Conservation (phyloP, 441 rosid species). For the Populus hybrid region DNA sequence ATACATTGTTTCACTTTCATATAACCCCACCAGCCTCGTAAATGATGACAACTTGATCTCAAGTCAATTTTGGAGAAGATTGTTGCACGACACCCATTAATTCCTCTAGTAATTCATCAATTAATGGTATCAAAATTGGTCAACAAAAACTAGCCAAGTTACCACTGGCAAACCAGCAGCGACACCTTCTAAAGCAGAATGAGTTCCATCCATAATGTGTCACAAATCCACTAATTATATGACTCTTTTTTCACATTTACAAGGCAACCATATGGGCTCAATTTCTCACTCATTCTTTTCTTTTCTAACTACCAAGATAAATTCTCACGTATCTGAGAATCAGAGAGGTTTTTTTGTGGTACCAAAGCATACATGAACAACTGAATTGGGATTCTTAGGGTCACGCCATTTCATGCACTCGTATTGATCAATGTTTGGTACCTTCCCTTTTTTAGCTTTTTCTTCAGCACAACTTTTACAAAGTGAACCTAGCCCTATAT, state of each 20-base stretch:
- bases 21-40: slow-evolving; percentile 7
- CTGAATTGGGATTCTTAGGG: not conserved
- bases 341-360: too few relatives aligned
- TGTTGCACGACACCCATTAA: slow-evolving; percentile 21
- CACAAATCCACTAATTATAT: slow-evolving; percentile 7
- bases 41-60: too few relatives aligned
- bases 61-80: too few relatives aligned
- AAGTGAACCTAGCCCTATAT: slow-evolving; percentile 40
- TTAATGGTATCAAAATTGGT: slow-evolving; percentile 1
- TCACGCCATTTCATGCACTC: slow-evolving; percentile 11
- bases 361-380: slow-evolving; percentile 6
- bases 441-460: slow-evolving; percentile 16
- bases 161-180: slow-evolving; percentile 16
- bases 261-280: not conserved
- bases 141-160: slow-evolving; percentile 7
- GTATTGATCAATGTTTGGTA: slow-evolving; percentile 23
- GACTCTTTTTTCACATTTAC: slow-evolving; percentile 3
- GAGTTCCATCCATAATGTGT: not conserved
- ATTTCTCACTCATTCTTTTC: not conserved
- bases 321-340: slow-evolving; percentile 4
- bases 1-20: slow-evolving; percentile 17
- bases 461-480: slow-evolving; percentile 8
- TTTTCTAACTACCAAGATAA: slow-evolving; percentile 8
- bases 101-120: not conserved
- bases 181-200: slow-evolving; percentile 5